Conservation (phyloP, 202 grass and related monocot species). For the Schoenoplectus tabernaemontani region DNA sequence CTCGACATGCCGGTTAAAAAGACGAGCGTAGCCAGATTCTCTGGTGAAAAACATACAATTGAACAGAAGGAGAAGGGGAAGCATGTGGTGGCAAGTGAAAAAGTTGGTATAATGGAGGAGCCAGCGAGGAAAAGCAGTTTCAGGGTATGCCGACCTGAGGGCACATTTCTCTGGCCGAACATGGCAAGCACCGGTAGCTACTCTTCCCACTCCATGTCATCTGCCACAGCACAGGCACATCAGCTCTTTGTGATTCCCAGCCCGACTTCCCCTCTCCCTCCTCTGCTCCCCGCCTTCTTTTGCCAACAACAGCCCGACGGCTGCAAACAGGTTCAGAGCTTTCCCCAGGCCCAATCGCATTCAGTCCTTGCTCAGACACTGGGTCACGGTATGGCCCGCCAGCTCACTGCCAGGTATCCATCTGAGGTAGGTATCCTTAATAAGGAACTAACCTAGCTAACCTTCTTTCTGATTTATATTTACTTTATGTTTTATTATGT, state of each 20-base stretch:
- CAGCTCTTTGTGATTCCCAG: conserved; percentile 44
- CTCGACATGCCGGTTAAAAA: conserved; percentile 17
- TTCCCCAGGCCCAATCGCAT: conserved; percentile 13
- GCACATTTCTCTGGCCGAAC: conserved; percentile 74
- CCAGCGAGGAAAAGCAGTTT: conserved; percentile 44
- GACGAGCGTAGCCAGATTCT: neutral
- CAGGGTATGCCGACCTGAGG: conserved; percentile 59
- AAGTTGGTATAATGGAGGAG: conserved; percentile 20
- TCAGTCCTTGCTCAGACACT: neutral
- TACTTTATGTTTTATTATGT: too few species aligned
- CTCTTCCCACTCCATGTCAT: conserved; percentile 43
- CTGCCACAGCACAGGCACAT: conserved; percentile 37
- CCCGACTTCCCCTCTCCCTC: conserved; percentile 46
- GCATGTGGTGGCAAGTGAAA: neutral
- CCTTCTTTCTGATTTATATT: too few species aligned
- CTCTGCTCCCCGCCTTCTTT: conserved; percentile 13
- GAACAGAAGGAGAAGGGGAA: conserved; percentile 15
- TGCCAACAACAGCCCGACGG: neutral
- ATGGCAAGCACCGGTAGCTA: conserved; percentile 33
- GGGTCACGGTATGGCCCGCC: neutral
- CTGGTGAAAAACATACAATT: conserved; percentile 1
- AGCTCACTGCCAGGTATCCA: neutral
- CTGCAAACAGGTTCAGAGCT: neutral
- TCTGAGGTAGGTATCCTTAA: too few species aligned
- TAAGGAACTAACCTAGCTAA: too few species aligned